Evolutionary conservation across 2,329 filamentous ascomycete genomes (phyloP).

Genomic region (Passalora sequoiae): DNA sequence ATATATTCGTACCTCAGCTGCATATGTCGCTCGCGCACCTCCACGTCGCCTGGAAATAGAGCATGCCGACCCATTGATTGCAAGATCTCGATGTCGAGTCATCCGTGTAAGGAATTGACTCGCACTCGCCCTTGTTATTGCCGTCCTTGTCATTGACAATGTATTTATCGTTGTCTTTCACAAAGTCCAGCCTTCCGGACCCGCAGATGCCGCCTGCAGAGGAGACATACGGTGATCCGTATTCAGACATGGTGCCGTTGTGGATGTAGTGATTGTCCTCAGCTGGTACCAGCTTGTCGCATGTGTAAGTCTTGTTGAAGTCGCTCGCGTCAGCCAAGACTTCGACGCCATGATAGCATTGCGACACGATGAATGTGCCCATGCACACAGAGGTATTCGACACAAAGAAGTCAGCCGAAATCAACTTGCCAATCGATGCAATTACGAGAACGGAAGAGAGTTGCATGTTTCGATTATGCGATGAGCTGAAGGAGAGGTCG

Average conservation of each 20-base stretch:
- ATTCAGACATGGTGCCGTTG: slow-evolving; percentile 17
- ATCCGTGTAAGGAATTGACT: slow-evolving; percentile 5
- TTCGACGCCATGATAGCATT: slow-evolving; percentile 17
- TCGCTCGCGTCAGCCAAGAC: slow-evolving; percentile 15
- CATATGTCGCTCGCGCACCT: no score
- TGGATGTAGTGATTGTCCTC: slow-evolving; percentile 20
- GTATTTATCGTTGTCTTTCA: slow-evolving; percentile 10
- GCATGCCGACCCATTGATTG: slow-evolving; percentile 20
- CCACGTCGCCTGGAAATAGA: no score
- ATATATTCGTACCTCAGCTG: no score
- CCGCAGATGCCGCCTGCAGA: slow-evolving; percentile 16
- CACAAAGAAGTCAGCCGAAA: slow-evolving; percentile 21
- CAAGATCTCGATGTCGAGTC: no score
- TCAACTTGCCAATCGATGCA: slow-evolving; percentile 3
- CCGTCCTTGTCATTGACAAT: slow-evolving; percentile 13
- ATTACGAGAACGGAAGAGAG: background rate
- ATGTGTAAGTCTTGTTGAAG: slow-evolving; percentile 15
- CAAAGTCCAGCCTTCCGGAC: slow-evolving; percentile 17
- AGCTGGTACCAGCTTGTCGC: slow-evolving; percentile 18
- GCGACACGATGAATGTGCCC: slow-evolving; percentile 15
- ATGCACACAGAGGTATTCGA: slow-evolving; percentile 24
- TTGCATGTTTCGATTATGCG: slow-evolving; percentile 2
- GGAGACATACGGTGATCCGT: slow-evolving; percentile 5
- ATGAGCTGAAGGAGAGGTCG: background rate
- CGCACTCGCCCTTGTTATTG: slow-evolving; percentile 13